Evolutionary conservation across 768 basidiomycete genomes (phyloP), one percentile per base, ranked within the genome.

Genomic region (Mrakia gelida): DNA sequence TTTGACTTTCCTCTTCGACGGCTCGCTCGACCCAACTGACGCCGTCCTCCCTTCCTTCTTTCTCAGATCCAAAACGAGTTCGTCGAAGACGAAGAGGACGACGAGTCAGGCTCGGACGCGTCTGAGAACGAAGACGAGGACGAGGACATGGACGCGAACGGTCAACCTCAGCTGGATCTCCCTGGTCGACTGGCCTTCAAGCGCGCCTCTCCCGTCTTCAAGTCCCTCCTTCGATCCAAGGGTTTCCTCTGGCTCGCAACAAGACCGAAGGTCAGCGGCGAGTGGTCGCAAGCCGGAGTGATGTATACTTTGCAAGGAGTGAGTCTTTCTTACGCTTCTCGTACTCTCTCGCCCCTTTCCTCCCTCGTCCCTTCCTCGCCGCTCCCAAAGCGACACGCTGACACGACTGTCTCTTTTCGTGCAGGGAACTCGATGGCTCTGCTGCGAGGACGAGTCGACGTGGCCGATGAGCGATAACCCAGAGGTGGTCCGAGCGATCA

Each of bases 171-270:
- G 43, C 80, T 85, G 45, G 82, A 85, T 67, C 80, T 83, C 3
- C 81, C 80, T 21, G 80, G 80, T 3, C 80, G 83, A 1, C 81
- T 81, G 34, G 80, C 80, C 1, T 78, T 79, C 65, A 85, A 84
- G 77, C 77, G 81, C 16, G 82, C 79, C 0, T 80, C 78, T 9
- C 81, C 82, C 0, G 75, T 81, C 1, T 84, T 82, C 80, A 81
- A 80, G n/a, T 81, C 82, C 3, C 80, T 85, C 0, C 80, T 84
- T 15, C 81, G 84, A 26, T 82, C 81, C 9, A 84, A 84, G 77
- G 84, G 84, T 15, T 85, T 84, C 80, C 76, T 81, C 45, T 84
- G 84, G 84, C 70, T 84, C n/a, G 84, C 84, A 1, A 82, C 83
- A 0, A 77, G 84, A 7, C 83, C 83, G 0, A 61, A 73, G 11